These are phyloP conservation scores for Aspergillus ruber DNA, from an alignment of 2,329 filamentous ascomycete species.

Conservation along the genomic window DNA sequence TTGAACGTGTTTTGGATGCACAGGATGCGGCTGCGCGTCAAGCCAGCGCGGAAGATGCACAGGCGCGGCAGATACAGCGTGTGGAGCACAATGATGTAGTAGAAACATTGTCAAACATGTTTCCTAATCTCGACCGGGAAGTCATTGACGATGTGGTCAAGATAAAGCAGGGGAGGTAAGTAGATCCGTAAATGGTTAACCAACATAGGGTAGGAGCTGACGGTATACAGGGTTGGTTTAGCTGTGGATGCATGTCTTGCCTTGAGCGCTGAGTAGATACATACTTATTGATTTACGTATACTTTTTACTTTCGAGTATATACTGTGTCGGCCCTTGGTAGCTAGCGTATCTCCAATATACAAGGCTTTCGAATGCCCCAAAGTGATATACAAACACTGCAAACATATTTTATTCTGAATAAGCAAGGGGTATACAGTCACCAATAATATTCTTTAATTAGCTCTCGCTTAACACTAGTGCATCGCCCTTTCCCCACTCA, in stretches of 20 bases:
- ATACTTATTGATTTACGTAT: not conserved
- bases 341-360: not conserved
- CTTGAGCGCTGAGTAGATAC: slow-evolving; percentile 44
- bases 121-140: slow-evolving; percentile 87
- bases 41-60: slow-evolving; percentile 80
- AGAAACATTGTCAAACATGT: slow-evolving; percentile 93
- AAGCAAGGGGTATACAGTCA: not conserved
- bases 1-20: slow-evolving; percentile 52
- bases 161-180: slow-evolving; percentile 87
- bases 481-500: not conserved
- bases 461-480: slow-evolving; percentile 17
- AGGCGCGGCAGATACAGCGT: slow-evolving; percentile 73
- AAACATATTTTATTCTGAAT: not conserved
- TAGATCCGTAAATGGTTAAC: slow-evolving; percentile 16
- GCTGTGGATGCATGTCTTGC: slow-evolving; percentile 83
- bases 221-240: slow-evolving; percentile 59
- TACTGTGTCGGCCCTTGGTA: not conserved
- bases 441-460: slow-evolving; percentile 2
- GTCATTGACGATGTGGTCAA: slow-evolving; percentile 95
- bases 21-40: slow-evolving; percentile 87
- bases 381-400: not conserved
- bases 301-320: not conserved
- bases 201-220: slow-evolving; percentile 7
- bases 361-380: not conserved
- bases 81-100: slow-evolving; percentile 87